A percentile compares a stretch with the other conserved stretches of the same genome.
These are phyloP conservation scores for Rubia tinctorum DNA, from an alignment of 305 asterid genomes.

Conservation along the genomic window DNA sequence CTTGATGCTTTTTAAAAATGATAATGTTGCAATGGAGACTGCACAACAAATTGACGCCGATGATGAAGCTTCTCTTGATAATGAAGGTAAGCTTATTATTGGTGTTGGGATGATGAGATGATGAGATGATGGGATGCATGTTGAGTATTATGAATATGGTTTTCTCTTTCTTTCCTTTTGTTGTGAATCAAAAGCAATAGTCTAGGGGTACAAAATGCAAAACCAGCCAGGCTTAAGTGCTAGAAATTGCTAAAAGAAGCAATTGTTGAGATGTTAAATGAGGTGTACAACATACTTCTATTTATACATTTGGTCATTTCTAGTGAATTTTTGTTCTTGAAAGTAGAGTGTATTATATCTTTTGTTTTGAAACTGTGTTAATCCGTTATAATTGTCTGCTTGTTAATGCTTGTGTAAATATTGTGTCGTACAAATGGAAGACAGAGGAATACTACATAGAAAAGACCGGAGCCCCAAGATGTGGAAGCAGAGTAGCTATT, in stretches of 20 bases:
- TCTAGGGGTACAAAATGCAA: constrained; percentile 70
- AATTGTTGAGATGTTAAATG: constrained; percentile 87
- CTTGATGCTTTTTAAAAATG: constrained; percentile 95
- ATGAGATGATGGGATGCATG: background rate
- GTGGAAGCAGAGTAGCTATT: too few species aligned
- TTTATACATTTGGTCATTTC: background rate
- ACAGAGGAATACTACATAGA: too few species aligned
- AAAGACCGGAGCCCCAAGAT: too few species aligned
- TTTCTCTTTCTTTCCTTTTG: background rate
- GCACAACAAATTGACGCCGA: constrained; percentile 67
- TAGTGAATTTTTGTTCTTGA: background rate
- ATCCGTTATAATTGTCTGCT: background rate
- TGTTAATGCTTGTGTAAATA: background rate
- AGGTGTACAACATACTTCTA: constrained; percentile 37
- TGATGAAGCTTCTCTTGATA: constrained; percentile 91
- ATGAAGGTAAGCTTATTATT: constrained; percentile 45
- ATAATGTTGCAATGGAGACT: constrained; percentile 69
- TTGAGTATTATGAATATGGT: background rate
- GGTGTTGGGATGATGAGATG: background rate
- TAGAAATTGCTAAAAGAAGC: constrained; percentile 81
- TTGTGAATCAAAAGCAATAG: constrained; percentile 80
- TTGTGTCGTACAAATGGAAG: too few species aligned
- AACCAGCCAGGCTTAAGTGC: constrained; percentile 94
- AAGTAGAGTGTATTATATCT: background rate
- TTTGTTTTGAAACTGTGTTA: background rate